phyloP scores from a whole-genome alignment of 2,329 filamentous ascomycete species.

The Fusarium sp. region DNA sequence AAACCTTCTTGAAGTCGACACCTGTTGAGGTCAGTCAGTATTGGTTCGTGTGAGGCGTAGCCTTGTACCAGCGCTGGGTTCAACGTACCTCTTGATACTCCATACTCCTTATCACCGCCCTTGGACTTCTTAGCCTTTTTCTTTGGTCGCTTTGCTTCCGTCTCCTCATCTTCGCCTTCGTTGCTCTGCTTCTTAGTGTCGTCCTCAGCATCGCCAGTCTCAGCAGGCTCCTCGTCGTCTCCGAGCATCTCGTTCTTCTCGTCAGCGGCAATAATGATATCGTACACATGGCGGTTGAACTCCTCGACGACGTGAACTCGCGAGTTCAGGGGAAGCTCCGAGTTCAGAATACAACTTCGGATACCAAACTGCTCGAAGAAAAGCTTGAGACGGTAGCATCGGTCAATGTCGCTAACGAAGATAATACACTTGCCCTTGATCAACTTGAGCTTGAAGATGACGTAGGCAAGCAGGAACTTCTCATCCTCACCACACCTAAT shows the following conservation, averaged over 20 bases:
- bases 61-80: not conserved
- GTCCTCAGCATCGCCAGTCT: conserved; percentile 53
- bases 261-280: conserved; percentile 97
- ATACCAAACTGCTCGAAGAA: conserved; percentile 98
- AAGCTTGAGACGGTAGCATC: conserved; percentile 90
- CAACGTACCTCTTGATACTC: conserved; percentile 82
- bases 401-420: conserved; percentile 84
- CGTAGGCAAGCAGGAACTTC: conserved; percentile 92
- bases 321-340: conserved; percentile 92
- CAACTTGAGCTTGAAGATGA: conserved; percentile 94
- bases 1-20: conserved; percentile 96
- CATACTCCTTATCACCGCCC: conserved; percentile 85
- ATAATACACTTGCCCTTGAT: conserved; percentile 88
- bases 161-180: conserved; percentile 45
- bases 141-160: conserved; percentile 49
- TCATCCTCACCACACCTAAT: conserved; percentile 90
- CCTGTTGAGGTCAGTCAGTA: conserved; percentile 45
- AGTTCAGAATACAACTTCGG: conserved; percentile 92
- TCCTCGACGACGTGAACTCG: conserved; percentile 95
- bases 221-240: conserved; percentile 64
- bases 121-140: conserved; percentile 64
- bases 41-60: not conserved
- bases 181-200: conserved; percentile 29
- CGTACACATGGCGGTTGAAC: conserved; percentile 96
- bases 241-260: conserved; percentile 89